Evolutionary conservation across 208 protist genomes (phyloP).

Genomic region (Wallacemonas sp.): DNA sequence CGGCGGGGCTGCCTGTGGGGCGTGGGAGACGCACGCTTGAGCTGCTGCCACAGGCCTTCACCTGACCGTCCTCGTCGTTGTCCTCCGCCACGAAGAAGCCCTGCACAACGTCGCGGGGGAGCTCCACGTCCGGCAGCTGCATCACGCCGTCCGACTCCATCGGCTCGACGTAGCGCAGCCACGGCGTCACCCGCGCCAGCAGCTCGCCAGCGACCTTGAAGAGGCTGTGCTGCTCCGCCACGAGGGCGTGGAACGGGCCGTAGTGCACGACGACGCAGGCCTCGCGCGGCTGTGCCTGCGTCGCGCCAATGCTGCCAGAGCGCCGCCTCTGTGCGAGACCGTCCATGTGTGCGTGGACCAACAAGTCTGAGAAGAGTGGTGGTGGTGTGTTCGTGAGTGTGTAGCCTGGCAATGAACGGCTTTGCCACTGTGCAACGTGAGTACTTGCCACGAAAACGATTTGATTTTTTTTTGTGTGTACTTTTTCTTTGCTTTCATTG

Average conservation of each 20-base stretch:
- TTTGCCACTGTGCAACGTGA: too few species aligned
- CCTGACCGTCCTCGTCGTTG: constrained; percentile 5
- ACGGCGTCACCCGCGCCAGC: constrained; percentile 12
- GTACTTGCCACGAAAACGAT: too few species aligned
- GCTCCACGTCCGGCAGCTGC: constrained; percentile 11
- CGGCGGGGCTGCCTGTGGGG: too few species aligned
- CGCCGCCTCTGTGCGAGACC: background rate
- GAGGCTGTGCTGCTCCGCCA: constrained; percentile 19
- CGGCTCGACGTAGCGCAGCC: constrained; percentile 13
- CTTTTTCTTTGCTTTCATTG: background rate
- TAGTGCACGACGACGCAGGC: constrained; percentile 17
- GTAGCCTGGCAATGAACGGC: too few species aligned
- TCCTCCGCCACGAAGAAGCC: constrained; percentile 11
- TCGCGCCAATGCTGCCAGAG: constrained; percentile 1
- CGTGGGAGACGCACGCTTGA: too few species aligned
- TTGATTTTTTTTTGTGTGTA: too few species aligned
- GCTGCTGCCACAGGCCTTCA: too few species aligned
- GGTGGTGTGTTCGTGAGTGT: too few species aligned
- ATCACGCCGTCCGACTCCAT: constrained; percentile 1
- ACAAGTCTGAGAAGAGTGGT: too few species aligned
- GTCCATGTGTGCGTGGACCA: too few species aligned
- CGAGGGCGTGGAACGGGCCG: constrained; percentile 7
- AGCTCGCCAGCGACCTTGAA: constrained; percentile 16
- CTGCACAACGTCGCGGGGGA: constrained; percentile 10
- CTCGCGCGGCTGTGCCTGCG: constrained; percentile 4